Base-by-base conservation (phyloP, 2,329 filamentous ascomycete species). In the Xylariaceae sp. region DNA sequence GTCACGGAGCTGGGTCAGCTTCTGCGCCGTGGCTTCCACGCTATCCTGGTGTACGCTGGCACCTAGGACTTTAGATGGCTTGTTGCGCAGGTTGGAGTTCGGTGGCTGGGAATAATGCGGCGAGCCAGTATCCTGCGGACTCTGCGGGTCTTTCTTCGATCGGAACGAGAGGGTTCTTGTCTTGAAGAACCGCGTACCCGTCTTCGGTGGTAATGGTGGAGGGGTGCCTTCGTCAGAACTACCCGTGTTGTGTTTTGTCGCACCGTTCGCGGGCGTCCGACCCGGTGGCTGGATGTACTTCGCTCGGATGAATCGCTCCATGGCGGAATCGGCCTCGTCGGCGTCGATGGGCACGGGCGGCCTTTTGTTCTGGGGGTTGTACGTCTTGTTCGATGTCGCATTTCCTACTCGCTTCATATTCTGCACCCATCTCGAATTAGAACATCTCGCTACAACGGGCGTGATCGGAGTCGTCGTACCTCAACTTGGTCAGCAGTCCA, bases 401-500 rank as follows among this genome's bases (percentile, higher is more conserved):
- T 99, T 99, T 70, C 94, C 94, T 68, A 91, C 88, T 70, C 88
- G 88, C 77, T 90, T 94, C 94, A 99, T 99, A 71, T 88, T 93
- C 90, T 97, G 68, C 35, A 39, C 61, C 34, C 17, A 23, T 17
- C 53, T 52, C 44, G 30, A 50, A 56, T 65, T 63, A 66, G 61
- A 59, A 57, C 51, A 18, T 48, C 52, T 58, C 65, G 56, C 67
- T 60, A 56, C n/a, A 49, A 52, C 7, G 30, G 17, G 44, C 48
- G 35, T 48, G 15, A 17, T 39, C 13, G 35, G 51, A 42, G 60
- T 55, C 76, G 51, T 50, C 84, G 76, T 79, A 96, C 92, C 77
- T 99, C 94, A 64, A 99, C 92, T 77, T 99, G 94, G 62, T 97
- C 94, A 70, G 88, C 88, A 53, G 89, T 87, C 94, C 94, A 99